Evolutionary conservation across 805 yeast genomes (phyloP), one percentile per base, ranked within the genome.

Genomic region (Candida maesae): DNA sequence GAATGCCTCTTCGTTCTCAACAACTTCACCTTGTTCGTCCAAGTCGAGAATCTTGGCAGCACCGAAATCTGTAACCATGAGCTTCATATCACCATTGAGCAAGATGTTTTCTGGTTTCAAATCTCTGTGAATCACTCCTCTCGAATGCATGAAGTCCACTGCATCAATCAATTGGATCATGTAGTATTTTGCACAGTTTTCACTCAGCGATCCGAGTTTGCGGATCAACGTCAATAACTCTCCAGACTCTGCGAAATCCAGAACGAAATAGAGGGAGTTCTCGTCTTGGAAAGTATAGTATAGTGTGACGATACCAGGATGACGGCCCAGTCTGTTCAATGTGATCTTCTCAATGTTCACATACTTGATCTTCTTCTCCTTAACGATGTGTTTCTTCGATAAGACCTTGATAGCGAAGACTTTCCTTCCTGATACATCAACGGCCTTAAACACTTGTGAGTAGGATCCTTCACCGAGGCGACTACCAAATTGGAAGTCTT

Each of bases 271-370:
- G 28, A 93, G 67, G 25, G 88, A 81, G 44, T 79, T 75, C 33
- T 85, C 87, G 61, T 93, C 99, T 62, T 93, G 99, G 65, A 93
- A 93, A 2, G 99, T 93, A 63, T 85, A 93, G 64, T 87, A 86
- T 35, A 93, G 67, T 35, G 90, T 85, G 16, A 93, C 95, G 21
- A 93, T 84, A 1, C 99, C 99, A 0, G 97, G 96, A 58, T 93
- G 98, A 41, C 82, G 81, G 3, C 96, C 96, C 47, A 93, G 67
- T 18, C 91, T 66, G 61, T 89, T 90, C 47, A 93, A 67, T 1
- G 97, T 87, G 41, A 85, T 81, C 60, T 93, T 93, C 59, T 93
- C 99, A 43, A 93, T 91, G 60, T 89, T 89, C 44, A 93, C 99
- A 58, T 93, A 93, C 63, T 93, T 93, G 59, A 88, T 88, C 61